phyloP scores from a whole-genome alignment of 2,329 filamentous ascomycete genomes.

The Ceratocystis diversiconidia region DNA sequence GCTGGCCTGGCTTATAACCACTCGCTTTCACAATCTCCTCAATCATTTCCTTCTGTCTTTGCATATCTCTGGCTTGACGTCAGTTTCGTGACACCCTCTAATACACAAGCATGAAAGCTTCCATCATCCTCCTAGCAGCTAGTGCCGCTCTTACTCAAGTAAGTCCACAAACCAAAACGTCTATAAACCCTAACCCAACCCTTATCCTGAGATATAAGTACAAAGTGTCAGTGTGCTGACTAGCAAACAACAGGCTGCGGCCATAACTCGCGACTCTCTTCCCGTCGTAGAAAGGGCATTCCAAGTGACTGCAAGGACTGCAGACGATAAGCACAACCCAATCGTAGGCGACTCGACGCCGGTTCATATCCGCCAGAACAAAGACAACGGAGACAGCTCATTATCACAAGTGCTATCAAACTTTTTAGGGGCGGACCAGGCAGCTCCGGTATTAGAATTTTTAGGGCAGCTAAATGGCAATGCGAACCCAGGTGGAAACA shows the following conservation, averaged over 20 bases:
- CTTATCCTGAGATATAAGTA: not conserved
- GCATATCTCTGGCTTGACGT: slow-evolving; percentile 8
- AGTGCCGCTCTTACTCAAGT: slow-evolving; percentile 11
- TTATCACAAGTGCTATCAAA: not conserved
- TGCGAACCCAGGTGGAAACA: not conserved
- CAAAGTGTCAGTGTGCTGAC: not conserved
- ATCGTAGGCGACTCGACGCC: not conserved
- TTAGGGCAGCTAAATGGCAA: not conserved
- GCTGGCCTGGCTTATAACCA: slow-evolving; percentile 14
- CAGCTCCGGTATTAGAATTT: not conserved
- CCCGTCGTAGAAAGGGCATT: not conserved
- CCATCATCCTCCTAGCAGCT: slow-evolving; percentile 11
- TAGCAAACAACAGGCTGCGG: slow-evolving; percentile 5
- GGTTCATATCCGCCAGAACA: not conserved
- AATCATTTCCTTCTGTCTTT: slow-evolving; percentile 19
- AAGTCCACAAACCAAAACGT: not conserved
- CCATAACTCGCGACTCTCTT: not conserved
- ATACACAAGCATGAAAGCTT: slow-evolving; percentile 9
- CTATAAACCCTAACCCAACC: not conserved
- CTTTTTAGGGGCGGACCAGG: not conserved
- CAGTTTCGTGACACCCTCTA: not conserved
- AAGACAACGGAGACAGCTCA: not conserved
- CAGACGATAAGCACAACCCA: not conserved
- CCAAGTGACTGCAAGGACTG: not conserved
- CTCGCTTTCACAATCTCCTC: slow-evolving; percentile 19